Conservation (phyloP, 1,284 basidiomycete species). For the Fomitiporia mediterranea region DNA sequence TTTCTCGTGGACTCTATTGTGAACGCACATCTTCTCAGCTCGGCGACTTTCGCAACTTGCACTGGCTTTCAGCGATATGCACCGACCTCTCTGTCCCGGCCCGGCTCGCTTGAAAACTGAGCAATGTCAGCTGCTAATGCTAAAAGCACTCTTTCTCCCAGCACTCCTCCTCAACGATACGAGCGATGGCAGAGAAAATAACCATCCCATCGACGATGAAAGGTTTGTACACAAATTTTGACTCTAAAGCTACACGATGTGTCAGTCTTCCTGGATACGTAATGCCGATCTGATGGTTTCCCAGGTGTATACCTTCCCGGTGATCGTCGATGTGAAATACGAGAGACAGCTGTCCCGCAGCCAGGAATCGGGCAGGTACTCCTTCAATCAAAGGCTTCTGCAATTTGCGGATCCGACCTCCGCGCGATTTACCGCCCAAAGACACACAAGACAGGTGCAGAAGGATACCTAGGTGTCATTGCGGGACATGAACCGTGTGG, state of each 20-base stretch:
- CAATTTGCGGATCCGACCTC: slow-evolving; percentile 20
- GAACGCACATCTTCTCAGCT: too few species aligned
- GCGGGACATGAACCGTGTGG: slow-evolving; percentile 21
- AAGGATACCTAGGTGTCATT: slow-evolving; percentile 18
- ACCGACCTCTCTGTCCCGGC: too few species aligned
- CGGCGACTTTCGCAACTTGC: too few species aligned
- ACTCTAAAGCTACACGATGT: too few species aligned
- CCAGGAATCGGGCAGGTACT: slow-evolving; percentile 19
- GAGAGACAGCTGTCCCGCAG: slow-evolving; percentile 7
- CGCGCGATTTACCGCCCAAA: slow-evolving; percentile 21
- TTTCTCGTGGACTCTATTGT: too few species aligned
- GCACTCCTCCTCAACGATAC: too few species aligned
- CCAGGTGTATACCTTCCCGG: slow-evolving; percentile 21
- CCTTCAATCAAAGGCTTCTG: slow-evolving; percentile 18
- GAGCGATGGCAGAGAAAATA: background rate
- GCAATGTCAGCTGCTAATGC: too few species aligned
- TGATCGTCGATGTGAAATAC: slow-evolving; percentile 10
- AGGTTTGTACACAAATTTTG: background rate
- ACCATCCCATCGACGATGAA: slow-evolving; percentile 6
- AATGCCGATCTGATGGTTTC: background rate
- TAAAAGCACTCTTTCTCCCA: too few species aligned
- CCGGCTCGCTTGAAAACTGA: too few species aligned
- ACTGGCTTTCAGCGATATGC: too few species aligned
- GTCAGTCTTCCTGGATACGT: background rate
- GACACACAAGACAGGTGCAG: slow-evolving; percentile 15